A percentile compares a stretch with the other conserved stretches of the same genome.
Conservation (phyloP, 2,329 filamentous ascomycete genomes). For the Diaporthe amygdali region DNA sequence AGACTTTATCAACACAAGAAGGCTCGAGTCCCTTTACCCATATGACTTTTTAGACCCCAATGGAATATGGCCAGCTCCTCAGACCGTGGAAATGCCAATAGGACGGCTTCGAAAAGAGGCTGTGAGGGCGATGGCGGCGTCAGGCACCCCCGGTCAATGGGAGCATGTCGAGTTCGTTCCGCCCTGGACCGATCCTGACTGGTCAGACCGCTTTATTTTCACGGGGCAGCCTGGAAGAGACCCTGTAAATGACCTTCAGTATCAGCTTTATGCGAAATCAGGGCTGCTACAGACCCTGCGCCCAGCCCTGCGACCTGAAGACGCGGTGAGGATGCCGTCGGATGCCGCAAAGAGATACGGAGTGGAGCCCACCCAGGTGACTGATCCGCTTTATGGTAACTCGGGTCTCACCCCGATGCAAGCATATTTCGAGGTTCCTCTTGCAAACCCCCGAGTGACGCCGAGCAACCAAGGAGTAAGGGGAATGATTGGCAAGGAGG, state of each 20-base stretch:
- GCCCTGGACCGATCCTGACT: conserved; percentile 24
- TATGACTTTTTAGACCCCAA: background rate
- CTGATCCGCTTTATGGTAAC: background rate
- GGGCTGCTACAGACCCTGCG: conserved; percentile 3
- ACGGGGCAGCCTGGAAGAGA: background rate
- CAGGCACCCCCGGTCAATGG: background rate
- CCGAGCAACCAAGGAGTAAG: background rate
- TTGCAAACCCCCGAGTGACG: background rate
- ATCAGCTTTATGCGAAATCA: background rate
- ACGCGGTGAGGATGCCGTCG: conserved; percentile 2
- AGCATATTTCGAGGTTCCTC: background rate
- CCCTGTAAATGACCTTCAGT: background rate
- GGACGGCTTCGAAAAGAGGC: conserved; percentile 7
- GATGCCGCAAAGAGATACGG: conserved; percentile 19
- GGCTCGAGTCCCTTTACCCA: background rate
- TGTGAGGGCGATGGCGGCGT: background rate
- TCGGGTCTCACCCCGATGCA: conserved; percentile 13
- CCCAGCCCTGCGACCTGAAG: conserved; percentile 12
- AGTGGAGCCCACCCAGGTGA: background rate
- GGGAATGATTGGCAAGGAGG: background rate
- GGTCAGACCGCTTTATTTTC: background rate
- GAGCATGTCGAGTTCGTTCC: conserved; percentile 22
- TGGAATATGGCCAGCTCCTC: background rate
- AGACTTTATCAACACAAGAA: background rate
- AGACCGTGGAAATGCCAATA: background rate